Evolutionary conservation across 208 protist species (phyloP), one percentile per base, ranked within the genome.

Genomic region (Acanthamoeba royreba): DNA sequence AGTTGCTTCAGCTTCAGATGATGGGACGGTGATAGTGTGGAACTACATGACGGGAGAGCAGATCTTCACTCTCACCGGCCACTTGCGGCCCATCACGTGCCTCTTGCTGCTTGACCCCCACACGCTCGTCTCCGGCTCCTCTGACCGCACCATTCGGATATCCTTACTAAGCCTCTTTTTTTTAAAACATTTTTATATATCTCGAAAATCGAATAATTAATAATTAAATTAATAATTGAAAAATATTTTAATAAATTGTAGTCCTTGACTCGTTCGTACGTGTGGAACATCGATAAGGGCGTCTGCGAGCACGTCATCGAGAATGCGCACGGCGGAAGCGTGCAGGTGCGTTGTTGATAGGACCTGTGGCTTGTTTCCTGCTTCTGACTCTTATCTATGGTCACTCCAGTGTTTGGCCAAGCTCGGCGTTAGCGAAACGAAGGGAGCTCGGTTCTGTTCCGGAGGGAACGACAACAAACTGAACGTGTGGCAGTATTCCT

Each of bases 1-100:
- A 53, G 42, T 92, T 9, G 87, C 87, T 4, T 92, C 87, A 33
- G 87, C 87, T 53, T 66, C 55, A 4, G 87, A 92, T 40, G 87
- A 92, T 47, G 43, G 45, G 15, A 92, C 31, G 15, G 43, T 92
- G 0, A 19, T 69, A 15, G 77, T 92, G 19, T 92, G 87, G 87
- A 49, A 79, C 87, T 66, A 40, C 38, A 15, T 35, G 28, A 92
- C 61, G 28, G 87, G 87, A 8, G 55, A 77, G 53, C 55, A 77
- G 28, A 38, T 92, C 42, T 92, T 92, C 46, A n/a, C n/a, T n/a
- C 58, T 92, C 22, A n/a, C 17, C 5, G 87, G 87, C 5, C 87
- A 92, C 87, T 77, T 55, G 33, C 17, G 87, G 55, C 87, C 87
- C 3, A 55, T 92, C 53, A 92, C 87, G 5, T 92, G 87, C 43